Evolutionary conservation across 139 green algal species (phyloP), one percentile per base, ranked within the genome.

Genomic region (Pseudopediastrum boryanum): DNA sequence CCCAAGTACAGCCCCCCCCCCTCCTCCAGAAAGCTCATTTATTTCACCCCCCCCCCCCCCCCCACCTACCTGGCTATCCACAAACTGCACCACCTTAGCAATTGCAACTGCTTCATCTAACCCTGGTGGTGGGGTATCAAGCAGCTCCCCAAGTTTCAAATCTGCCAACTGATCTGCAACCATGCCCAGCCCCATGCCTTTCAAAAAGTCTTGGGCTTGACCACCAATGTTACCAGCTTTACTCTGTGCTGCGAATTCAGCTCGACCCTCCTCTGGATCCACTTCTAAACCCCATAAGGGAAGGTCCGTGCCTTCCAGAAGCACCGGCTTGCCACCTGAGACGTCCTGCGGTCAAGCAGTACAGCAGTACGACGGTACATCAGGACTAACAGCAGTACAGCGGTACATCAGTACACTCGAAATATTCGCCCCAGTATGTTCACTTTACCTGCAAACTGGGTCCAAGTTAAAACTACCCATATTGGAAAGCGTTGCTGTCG

Each of bases 251-350:
- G 42, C 72, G 51, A 92, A 91, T 48, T 87, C 81, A 5, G 58
- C 39, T 36, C 65, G 89, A 0, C 86, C 92, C 59, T 92, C 70
- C 64, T 98, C 93, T 2, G 95, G 86, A 77, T 99, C 92, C 35
- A 99, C 94, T 85, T 98, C 94, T 86, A 98, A 88, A 16, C 88
- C 94, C 93, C 93, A 99, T 50, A 99, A 77, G 33, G 93, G 93
- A 67, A 96, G 82, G 71, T 96, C 93, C 4, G 93, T 96, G 71
- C 95, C 95, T 56, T 98, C 86, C 12, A 99, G 63, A 29, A 82
- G 77, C 52, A 99, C 91, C 2, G 96, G 96, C 77, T 85, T 80
- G 19, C 96, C 96, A 2, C 96, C 96, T 54, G 79, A 91, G 29
- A 99, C 85, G 69, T 98, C 92, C 92, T 98, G 94, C 73, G 62